phyloP scores from a whole-genome alignment of 768 basidiomycete genomes.

The Podaxis sp. region DNA sequence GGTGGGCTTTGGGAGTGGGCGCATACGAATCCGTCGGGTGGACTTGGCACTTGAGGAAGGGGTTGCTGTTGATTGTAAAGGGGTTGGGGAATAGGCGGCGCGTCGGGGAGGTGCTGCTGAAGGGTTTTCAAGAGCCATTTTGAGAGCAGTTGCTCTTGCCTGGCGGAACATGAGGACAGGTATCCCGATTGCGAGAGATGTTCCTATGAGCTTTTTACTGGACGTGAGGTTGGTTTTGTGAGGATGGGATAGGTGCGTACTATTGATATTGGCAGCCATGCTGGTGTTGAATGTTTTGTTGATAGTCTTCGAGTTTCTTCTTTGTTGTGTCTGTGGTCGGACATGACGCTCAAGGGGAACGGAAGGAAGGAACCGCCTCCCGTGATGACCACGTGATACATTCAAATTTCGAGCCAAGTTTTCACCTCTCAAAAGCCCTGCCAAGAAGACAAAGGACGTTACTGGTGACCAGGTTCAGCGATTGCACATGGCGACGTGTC shows the following conservation, averaged over 20 bases:
- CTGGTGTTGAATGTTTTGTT: conserved; percentile 11
- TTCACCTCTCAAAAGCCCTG: too few relatives aligned
- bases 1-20: conserved; percentile 13
- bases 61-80: conserved; percentile 2
- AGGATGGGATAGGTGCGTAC: conserved; percentile 15
- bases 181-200: conserved; percentile 31
- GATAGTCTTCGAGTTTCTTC: not conserved
- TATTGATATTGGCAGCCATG: conserved; percentile 30
- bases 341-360: not conserved
- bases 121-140: conserved; percentile 24
- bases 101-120: conserved; percentile 30
- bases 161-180: conserved; percentile 35
- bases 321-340: not conserved
- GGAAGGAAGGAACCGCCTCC: too few relatives aligned
- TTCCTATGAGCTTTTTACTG: conserved; percentile 27
- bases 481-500: too few relatives aligned
- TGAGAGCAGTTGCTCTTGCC: conserved; percentile 20
- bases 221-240: not conserved
- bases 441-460: too few relatives aligned
- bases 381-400: too few relatives aligned
- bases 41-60: not conserved
- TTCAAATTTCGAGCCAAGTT: too few relatives aligned
- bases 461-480: too few relatives aligned
- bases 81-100: conserved; percentile 14
- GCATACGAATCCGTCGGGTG: conserved; percentile 5